These are phyloP conservation scores for Elaeagnus macrophylla DNA, from an alignment of 306 rosid species.

Conservation along the genomic window DNA sequence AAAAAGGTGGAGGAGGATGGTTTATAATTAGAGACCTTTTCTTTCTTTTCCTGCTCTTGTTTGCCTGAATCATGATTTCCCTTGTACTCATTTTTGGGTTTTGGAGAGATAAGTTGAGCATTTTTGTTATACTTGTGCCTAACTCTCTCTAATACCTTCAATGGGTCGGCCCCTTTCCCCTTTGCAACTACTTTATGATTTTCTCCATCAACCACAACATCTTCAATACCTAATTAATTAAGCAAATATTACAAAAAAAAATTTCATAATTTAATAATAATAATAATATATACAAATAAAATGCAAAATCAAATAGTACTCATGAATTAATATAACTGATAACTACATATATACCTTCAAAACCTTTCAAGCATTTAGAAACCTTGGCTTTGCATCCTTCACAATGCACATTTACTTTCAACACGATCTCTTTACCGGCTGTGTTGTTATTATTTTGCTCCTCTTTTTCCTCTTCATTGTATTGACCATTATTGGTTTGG, in stretches of 20 bases:
- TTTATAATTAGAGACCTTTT: conserved; percentile 9
- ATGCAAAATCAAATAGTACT: background rate
- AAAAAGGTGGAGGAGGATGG: too few species aligned
- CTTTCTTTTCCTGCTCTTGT: conserved; percentile 20
- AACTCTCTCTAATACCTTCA: conserved; percentile 41
- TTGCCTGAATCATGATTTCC: conserved; percentile 6
- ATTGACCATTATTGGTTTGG: too few species aligned
- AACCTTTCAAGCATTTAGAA: conserved; percentile 40
- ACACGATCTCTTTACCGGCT: conserved; percentile 24
- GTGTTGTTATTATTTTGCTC: background rate
- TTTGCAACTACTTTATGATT: conserved; percentile 39
- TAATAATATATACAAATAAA: background rate
- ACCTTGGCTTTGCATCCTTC: conserved; percentile 54
- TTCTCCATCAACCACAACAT: conserved; percentile 39
- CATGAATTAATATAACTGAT: background rate
- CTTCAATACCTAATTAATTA: conserved; percentile 69
- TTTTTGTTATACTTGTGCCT: conserved; percentile 53
- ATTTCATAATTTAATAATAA: too few species aligned
- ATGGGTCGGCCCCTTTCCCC: conserved; percentile 50
- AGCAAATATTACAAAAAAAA: background rate
- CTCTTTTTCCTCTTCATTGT: background rate
- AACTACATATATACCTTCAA: conserved; percentile 35
- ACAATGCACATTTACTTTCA: conserved; percentile 76
- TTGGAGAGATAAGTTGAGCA: conserved; percentile 54
- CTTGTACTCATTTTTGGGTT: background rate